Evolutionary conservation across 257 asterid genomes (phyloP), one percentile per base, ranked within the genome.

Genomic region (Forsythia viridissima): DNA sequence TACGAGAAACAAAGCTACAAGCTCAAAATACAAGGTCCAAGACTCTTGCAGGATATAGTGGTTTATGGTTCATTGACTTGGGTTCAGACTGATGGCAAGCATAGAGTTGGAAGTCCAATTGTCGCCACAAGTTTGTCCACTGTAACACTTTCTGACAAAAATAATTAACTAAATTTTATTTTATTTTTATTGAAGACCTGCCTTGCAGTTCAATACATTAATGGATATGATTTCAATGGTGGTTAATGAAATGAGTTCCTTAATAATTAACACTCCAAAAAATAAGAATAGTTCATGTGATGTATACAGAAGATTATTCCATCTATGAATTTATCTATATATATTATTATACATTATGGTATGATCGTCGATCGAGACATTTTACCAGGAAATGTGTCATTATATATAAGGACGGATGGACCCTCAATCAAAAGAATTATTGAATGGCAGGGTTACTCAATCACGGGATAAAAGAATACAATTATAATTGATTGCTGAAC

Each of bases 51-150:
- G 11, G 80, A 81, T 67, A 4, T 13, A 0, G 51, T 85, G 78
- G 82, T 83, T 72, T 79, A 79, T 73, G 95, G 93, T 40, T 88
- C 84, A 6, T 73, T 92, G 81, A 87, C 82, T 39, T 92, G 97
- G 97, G 83, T 86, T 18, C 92, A 89, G 46, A 84, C 77, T 6
- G 83, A 71, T 46, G 91, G 93, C 24, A 70, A 85, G 21, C 78
- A 83, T 67, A 76, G 61, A 0, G 97, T 90, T 5, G 83, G 84
- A 80, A 92, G 94, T 85, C 93, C 97, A 24, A 88, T 92, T 46
- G 91, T 87, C 4, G 93, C 74, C 36, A 85, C 92, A 44, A 86
- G 76, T 75, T 39, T 79, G 20, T 59, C 3, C 66, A 70, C 24
- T 24, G 83, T 81, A 69, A 57, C 72, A 59, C 6, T 80, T 74